Evolutionary conservation across 257 asterid species (phyloP).

Genomic region (Solanum okadae): DNA sequence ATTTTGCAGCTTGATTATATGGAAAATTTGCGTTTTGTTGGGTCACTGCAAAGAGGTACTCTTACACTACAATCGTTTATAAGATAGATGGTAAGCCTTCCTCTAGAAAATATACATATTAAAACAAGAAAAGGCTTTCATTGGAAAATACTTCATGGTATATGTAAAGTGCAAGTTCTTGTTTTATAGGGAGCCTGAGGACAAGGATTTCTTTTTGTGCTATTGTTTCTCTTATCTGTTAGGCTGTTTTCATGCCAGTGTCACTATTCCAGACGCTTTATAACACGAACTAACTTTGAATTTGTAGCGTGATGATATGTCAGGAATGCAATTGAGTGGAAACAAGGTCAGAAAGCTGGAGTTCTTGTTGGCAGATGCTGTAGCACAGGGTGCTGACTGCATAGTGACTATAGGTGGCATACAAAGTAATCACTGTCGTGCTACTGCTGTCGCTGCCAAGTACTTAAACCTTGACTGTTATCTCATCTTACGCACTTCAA

Average conservation of each 20-base stretch:
- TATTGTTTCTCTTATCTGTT: background rate
- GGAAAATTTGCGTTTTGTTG: background rate
- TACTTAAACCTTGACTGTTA: constrained; percentile 80
- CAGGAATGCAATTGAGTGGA: constrained; percentile 98
- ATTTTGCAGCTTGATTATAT: background rate
- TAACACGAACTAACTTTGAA: constrained; percentile 19
- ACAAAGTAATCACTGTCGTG: constrained; percentile 97
- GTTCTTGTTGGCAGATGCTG: constrained; percentile 95
- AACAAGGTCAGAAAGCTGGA: constrained; percentile 97
- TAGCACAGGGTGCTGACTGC: constrained; percentile 84
- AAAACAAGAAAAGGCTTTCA: background rate
- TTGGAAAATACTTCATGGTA: background rate
- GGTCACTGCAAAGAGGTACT: background rate
- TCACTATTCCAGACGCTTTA: background rate
- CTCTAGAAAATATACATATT: background rate
- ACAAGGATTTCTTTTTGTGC: background rate
- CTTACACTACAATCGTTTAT: background rate
- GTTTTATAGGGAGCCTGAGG: background rate
- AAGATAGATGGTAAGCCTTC: background rate
- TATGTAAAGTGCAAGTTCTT: background rate
- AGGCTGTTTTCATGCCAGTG: background rate
- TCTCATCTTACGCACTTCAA: constrained; percentile 88
- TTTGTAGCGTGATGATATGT: constrained; percentile 85
- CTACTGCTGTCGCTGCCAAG: constrained; percentile 95
- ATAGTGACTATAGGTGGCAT: constrained; percentile 87